These are phyloP conservation scores for Linum tenue DNA, from an alignment of 345 rosid species.

Conservation along the genomic window DNA sequence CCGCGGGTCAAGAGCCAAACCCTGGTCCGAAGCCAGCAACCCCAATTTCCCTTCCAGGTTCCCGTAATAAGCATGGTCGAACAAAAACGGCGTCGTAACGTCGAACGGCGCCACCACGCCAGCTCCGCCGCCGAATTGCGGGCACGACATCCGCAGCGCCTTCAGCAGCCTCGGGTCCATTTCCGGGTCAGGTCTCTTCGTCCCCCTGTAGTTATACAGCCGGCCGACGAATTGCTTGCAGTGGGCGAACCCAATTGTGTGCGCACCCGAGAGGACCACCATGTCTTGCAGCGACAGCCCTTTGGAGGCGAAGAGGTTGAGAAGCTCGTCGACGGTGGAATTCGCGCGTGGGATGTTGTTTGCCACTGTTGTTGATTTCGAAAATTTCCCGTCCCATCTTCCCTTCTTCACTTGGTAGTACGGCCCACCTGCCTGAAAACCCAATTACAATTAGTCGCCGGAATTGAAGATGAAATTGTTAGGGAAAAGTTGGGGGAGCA, in stretches of 20 bases:
- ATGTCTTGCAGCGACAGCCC: constrained; percentile 54
- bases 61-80: constrained; percentile 54
- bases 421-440: not conserved
- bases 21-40: constrained; percentile 56
- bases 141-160: constrained; percentile 67
- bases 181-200: constrained; percentile 47
- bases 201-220: constrained; percentile 50
- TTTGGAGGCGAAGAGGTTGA: constrained; percentile 25
- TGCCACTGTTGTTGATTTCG: not conserved
- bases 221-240: constrained; percentile 49
- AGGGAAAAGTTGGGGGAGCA: not conserved
- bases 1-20: constrained; percentile 43
- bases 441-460: not conserved
- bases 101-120: constrained; percentile 62
- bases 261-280: constrained; percentile 73
- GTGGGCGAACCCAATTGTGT: constrained; percentile 81
- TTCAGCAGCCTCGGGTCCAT: constrained; percentile 55
- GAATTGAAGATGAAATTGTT: not conserved
- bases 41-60: constrained; percentile 54
- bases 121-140: constrained; percentile 36
- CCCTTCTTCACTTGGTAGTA: not conserved
- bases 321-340: not conserved
- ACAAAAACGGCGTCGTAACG: constrained; percentile 59
- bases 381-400: not conserved
- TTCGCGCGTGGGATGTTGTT: not conserved